Base-by-base conservation (phyloP, 2,329 filamentous ascomycete genomes). In the Talaromyces sp. region DNA sequence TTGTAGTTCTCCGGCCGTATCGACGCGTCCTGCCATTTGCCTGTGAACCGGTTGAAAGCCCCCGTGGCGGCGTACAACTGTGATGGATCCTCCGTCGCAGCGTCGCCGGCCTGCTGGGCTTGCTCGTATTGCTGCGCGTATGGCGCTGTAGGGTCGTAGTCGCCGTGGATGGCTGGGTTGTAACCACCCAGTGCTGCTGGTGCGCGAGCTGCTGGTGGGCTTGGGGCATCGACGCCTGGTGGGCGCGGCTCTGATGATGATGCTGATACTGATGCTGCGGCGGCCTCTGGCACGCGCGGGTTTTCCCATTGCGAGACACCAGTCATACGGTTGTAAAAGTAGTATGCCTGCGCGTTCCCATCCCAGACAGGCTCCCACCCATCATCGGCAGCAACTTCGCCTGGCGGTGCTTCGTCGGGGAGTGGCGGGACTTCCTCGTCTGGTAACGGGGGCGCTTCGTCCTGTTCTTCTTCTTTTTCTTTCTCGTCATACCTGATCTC, bases 91-190 rank as follows among this genome's bases (percentile, higher is more conserved):
- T 66, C 60, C 5, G 43, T 50, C 48, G 41, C 17, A 21, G 14
- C 24, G 4, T 14, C 55, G 24, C 17, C 19, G 68, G 7, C 74
- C 65, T 0, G 72, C 1, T 70, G 68, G 11, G 71, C 66, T 53
- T 75, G 69, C 62, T 78, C 74, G 51, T 81, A 72, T 52, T 80
- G 78, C 70, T 90, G 83, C 11, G 94, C 93, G 73, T 99, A 99
- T 79, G 92, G 90, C n/a, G 94, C 93, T 62, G 88, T 94, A 3
- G 92, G 92, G 69, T 99, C 94, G 79, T 97, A 99, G 77, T 92
- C 89, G 67, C 94, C 94, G 73, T 99, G 94, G 52, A 99, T 93
- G 26, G 91, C 90, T 1, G 94, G 94, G 72, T 97, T 96, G 78
- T 99, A 99, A 63, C 93, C 92, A 61, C 88, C 88, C 11, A 69